Evolutionary conservation across 306 rosid genomes (phyloP).

Genomic region (Prunus kanzakura): DNA sequence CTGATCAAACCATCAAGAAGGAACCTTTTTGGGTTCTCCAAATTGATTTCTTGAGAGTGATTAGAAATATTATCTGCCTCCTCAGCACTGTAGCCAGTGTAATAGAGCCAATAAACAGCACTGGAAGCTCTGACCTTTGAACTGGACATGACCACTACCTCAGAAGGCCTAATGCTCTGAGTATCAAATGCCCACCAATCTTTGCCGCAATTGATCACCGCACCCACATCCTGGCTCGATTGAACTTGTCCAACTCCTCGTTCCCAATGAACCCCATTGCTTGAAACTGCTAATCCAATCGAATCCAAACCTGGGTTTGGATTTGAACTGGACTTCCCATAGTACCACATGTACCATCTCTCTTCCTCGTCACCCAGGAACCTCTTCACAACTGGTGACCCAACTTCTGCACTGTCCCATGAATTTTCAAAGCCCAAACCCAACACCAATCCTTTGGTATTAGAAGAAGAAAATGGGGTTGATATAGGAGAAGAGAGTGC

Average conservation of each 20-base stretch:
- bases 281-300: constrained; percentile 70
- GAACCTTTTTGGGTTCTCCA: constrained; percentile 46
- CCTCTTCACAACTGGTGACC: constrained; percentile 74
- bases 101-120: constrained; percentile 78
- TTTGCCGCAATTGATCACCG: constrained; percentile 51
- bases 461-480: constrained; percentile 17
- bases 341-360: constrained; percentile 88
- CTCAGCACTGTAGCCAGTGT: constrained; percentile 53
- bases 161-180: constrained; percentile 61
- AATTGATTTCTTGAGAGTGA: constrained; percentile 17
- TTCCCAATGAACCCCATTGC: constrained; percentile 92
- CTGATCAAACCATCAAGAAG: too few species aligned
- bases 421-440: constrained; percentile 50
- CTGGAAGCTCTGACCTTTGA: constrained; percentile 50
- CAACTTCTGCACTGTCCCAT: constrained; percentile 68
- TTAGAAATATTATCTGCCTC: constrained; percentile 28
- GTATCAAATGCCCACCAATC: constrained; percentile 89
- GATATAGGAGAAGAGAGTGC: constrained; percentile 23
- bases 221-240: constrained; percentile 56
- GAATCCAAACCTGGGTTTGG: constrained; percentile 41
- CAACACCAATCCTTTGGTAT: constrained; percentile 59
- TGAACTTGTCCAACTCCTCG: constrained; percentile 50
- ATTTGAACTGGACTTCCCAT: constrained; percentile 41
- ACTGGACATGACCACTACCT: constrained; percentile 74
- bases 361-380: constrained; percentile 73